Base-by-base conservation (phyloP, 2,329 filamentous ascomycete genomes). In the Neofusicoccum sp. region DNA sequence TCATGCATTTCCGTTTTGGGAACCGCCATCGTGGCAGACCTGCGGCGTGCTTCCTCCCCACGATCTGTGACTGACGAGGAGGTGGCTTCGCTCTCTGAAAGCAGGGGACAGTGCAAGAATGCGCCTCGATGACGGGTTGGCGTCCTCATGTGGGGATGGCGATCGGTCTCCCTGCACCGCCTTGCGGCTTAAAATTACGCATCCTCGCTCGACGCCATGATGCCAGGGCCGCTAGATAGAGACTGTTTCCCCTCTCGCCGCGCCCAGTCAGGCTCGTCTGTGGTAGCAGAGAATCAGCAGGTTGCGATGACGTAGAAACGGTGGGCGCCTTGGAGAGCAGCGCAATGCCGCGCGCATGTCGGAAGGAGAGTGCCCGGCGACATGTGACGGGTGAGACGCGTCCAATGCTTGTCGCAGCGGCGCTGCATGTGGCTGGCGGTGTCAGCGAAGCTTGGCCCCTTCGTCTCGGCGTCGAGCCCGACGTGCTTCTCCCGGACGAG, bases 121-220 rank as follows among this genome's bases (percentile, higher is more conserved):
- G 52, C 37, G 52, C 52, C 52, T 12, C 37, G 3, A 29, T n/a
- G 28, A 28, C 6, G 52, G 39, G n/a, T 28, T 16, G 4, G 16
- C 37, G 52, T 31, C 37, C 36, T 34, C 14, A 11, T 8, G 54
- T 34, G 54, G 54, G 54, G 54, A 58, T 28, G 39, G 36, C 36
- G 54, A 58, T 58, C 54, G 39, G 11, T 31, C 39, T 45, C 41
- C 39, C 36, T 45, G 48, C 48, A 50, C 48, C 33, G 48, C 48
- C 48, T 50, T 50, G 54, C 54, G 54, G 54, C 54, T 58, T 14
- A 44, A 45, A 28, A 56, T 56, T 56, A 44, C 52, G 52, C 37
- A 56, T 56, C 37, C 12, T 31, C 36, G 36, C 36, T 3, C 14
- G 1, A 16, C 9, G 34, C 29, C 49, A 22, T 54, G 16, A 54